phyloP scores from a whole-genome alignment of 2,329 filamentous ascomycete genomes.

The Colletotrichum viniferum region DNA sequence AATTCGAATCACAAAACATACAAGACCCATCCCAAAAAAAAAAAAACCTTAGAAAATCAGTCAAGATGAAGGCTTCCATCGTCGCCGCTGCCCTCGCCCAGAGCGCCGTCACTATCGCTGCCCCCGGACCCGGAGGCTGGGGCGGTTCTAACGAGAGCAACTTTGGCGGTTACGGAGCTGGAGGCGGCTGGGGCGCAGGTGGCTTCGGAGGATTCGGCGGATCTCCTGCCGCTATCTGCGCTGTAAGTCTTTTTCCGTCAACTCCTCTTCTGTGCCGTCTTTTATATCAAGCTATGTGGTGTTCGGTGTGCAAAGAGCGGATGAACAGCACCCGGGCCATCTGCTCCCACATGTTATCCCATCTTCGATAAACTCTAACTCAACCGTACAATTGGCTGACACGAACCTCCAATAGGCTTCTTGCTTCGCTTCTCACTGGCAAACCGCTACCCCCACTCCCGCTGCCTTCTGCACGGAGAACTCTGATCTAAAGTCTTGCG shows the following conservation, averaged over 20 bases:
- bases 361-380: not conserved
- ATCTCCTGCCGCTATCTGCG: constrained; percentile 3
- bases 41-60: not conserved
- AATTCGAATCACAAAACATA: not conserved
- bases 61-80: constrained; percentile 19
- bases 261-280: not conserved
- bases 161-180: constrained; percentile 6
- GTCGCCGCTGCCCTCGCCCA: constrained; percentile 14
- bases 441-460: constrained; percentile 25
- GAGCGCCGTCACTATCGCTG: constrained; percentile 7
- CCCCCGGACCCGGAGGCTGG: not conserved
- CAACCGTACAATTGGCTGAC: not conserved
- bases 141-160: not conserved
- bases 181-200: not conserved
- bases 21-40: not conserved
- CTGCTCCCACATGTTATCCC: not conserved
- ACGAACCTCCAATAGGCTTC: constrained; percentile 12
- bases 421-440: constrained; percentile 29
- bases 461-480: constrained; percentile 24
- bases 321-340: not conserved
- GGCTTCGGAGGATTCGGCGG: constrained; percentile 11
- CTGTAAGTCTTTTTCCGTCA: not conserved
- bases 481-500: constrained; percentile 22
- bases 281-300: not conserved
- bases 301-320: not conserved